Conservation (phyloP, 2,329 filamentous ascomycete species). For the Colletotrichum higginsianum region DNA sequence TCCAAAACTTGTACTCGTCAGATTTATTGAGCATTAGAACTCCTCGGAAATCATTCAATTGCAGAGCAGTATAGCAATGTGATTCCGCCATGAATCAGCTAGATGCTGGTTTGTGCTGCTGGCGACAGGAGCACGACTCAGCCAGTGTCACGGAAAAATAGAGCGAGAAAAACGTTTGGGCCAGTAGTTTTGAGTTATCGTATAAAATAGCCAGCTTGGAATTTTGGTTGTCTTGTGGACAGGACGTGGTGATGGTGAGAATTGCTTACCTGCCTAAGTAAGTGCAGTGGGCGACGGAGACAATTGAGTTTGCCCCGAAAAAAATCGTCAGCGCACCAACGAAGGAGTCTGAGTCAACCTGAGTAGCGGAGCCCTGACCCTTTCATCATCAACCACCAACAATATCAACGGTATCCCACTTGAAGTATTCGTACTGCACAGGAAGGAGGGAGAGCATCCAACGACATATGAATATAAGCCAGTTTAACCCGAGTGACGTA, state of each 20-base stretch:
- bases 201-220: background rate
- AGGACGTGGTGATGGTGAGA: background rate
- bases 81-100: background rate
- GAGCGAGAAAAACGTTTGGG: background rate
- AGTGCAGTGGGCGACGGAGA: conserved; percentile 1
- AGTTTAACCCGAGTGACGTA: no score
- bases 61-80: background rate
- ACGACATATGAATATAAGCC: background rate
- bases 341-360: conserved; percentile 30
- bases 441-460: background rate
- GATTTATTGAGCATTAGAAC: no score
- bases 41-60: background rate
- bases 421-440: background rate
- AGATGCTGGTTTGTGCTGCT: background rate
- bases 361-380: conserved; percentile 24
- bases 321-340: conserved; percentile 9
- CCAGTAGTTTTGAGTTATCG: background rate
- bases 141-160: background rate
- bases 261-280: background rate
- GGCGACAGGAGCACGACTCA: background rate
- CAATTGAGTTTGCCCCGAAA: conserved; percentile 9
- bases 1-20: no score
- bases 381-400: conserved; percentile 6
- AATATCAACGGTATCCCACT: background rate
- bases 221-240: no score